Conservation (phyloP, 345 rosid species). For the Eutrema japonicum region DNA sequence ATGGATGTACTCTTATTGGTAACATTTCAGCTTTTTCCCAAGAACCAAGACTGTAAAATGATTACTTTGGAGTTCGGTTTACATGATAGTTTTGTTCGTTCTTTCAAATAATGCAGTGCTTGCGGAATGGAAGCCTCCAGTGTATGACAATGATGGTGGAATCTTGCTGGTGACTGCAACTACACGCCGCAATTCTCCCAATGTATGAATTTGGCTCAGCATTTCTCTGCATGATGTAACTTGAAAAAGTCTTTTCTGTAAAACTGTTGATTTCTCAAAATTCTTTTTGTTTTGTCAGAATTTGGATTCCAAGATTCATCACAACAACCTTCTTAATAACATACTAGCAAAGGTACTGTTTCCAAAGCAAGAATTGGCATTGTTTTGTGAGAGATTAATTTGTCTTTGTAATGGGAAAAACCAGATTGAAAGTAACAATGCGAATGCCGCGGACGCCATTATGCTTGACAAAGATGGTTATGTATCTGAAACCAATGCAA, state of each 20-base stretch:
- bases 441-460: slow-evolving; percentile 69
- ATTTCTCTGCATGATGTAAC: background rate
- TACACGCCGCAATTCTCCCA: slow-evolving; percentile 91
- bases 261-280: background rate
- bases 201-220: slow-evolving; percentile 48
- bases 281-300: slow-evolving; percentile 51
- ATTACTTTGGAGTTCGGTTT: background rate
- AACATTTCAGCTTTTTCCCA: slow-evolving; percentile 16
- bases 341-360: slow-evolving; percentile 83
- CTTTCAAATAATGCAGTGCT: slow-evolving; percentile 61
- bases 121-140: slow-evolving; percentile 94
- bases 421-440: slow-evolving; percentile 89
- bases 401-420: background rate
- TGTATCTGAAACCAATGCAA: slow-evolving; percentile 90
- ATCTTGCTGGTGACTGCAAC: slow-evolving; percentile 80
- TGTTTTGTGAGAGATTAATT: background rate
- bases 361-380: background rate
- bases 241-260: background rate
- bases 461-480: slow-evolving; percentile 93
- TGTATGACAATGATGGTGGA: slow-evolving; percentile 82
- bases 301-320: slow-evolving; percentile 95
- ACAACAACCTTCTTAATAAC: slow-evolving; percentile 92
- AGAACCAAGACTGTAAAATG: background rate
- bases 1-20: slow-evolving; percentile 92
- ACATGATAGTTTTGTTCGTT: background rate